A percentile compares a stretch with the other conserved stretches of the same genome.
Conservation (phyloP, 495 filamentous ascomycete species). For the Ascobolus immersus region DNA sequence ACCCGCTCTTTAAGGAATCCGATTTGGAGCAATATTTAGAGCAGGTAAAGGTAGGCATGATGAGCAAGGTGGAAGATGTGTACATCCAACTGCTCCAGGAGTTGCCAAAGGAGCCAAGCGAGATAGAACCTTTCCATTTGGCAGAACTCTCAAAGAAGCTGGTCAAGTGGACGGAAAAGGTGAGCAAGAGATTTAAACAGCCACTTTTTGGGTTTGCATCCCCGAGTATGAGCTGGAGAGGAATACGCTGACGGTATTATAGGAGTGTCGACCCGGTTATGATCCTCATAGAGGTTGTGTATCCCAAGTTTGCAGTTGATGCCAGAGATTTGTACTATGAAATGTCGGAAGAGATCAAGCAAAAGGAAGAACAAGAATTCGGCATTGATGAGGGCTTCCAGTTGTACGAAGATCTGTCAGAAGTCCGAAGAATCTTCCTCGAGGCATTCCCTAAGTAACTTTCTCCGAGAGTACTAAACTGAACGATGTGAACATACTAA, state of each 20-base stretch:
- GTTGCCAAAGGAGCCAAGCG: constrained; percentile 45
- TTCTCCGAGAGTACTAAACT: background rate
- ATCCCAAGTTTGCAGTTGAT: constrained; percentile 76
- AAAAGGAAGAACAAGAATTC: constrained; percentile 39
- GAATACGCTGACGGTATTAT: constrained; percentile 1
- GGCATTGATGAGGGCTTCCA: constrained; percentile 78
- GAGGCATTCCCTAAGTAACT: constrained; percentile 36
- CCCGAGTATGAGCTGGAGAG: constrained; percentile 1
- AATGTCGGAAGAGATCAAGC: constrained; percentile 45
- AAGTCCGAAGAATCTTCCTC: constrained; percentile 52
- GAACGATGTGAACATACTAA: constrained; percentile 11
- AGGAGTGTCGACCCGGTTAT: constrained; percentile 45
- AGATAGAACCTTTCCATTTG: constrained; percentile 69
- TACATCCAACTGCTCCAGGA: constrained; percentile 30
- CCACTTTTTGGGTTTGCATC: constrained; percentile 44
- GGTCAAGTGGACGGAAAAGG: constrained; percentile 53
- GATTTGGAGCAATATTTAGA: constrained; percentile 42
- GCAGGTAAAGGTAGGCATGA: constrained; percentile 45
- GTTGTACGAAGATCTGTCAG: constrained; percentile 65
- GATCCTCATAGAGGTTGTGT: constrained; percentile 54
- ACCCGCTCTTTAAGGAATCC: constrained; percentile 46
- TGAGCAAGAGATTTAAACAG: constrained; percentile 49
- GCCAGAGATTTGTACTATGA: constrained; percentile 53
- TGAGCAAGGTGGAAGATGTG: constrained; percentile 41
- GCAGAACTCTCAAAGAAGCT: constrained; percentile 69